Conservation (phyloP, 2,329 filamentous ascomycete species). For the Teratosphaeria gauchensis region DNA sequence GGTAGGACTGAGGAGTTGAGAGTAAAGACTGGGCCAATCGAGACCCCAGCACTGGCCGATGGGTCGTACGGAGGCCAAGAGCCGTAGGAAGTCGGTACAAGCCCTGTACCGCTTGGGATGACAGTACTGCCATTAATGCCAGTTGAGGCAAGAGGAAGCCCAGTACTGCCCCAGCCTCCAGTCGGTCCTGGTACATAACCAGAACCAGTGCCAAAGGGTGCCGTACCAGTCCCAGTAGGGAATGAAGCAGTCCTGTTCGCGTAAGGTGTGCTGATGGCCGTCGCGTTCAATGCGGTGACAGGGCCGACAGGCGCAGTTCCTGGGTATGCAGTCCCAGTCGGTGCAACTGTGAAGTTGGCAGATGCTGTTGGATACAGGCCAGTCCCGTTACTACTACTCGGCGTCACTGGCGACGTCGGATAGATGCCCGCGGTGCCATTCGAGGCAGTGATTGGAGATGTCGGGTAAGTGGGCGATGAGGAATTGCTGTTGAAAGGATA, state of each 20-base stretch:
- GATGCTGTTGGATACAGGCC: background rate
- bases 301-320: background rate
- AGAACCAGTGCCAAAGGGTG: background rate
- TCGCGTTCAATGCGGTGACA: background rate
- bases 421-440: constrained; percentile 1
- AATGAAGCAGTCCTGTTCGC: background rate
- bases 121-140: background rate
- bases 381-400: background rate
- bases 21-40: too few relatives aligned
- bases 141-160: background rate
- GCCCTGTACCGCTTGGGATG: background rate
- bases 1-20: too few relatives aligned
- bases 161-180: background rate
- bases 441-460: constrained; percentile 8
- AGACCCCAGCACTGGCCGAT: background rate
- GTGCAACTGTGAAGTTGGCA: background rate
- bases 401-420: background rate
- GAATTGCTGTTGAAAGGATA: background rate
- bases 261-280: background rate
- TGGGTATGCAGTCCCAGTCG: background rate
- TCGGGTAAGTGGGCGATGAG: background rate
- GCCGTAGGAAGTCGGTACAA: background rate
- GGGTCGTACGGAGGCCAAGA: background rate
- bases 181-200: background rate
- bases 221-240: background rate